Base-by-base conservation (phyloP, 2,329 filamentous ascomycete genomes). In the Chaetomiaceae sp. region DNA sequence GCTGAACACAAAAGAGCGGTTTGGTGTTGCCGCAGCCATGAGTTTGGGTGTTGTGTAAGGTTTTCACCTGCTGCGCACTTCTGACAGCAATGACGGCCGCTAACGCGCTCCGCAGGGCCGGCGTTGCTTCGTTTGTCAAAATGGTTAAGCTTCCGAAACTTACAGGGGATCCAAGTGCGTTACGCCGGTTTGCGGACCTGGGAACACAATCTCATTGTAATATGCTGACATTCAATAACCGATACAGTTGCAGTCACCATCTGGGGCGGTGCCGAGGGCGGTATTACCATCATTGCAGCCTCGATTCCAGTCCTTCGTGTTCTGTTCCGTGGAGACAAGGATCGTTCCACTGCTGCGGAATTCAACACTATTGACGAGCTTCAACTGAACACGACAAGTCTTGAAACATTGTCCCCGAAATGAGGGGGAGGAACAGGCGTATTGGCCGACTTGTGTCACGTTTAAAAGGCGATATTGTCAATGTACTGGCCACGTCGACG, bases 1-100 rank as follows among this genome's bases (percentile, higher is more conserved):
- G 1, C 39, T 63, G 53, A 58, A 52, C 29, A 55, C 32, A 19
- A 58, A 51, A 34, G 62, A 65, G 22, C 55, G 58, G 19, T 20
- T 63, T 5, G 60, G 61, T 4, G 56, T 61, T 9, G 57, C 57
- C 4, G 45, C 56, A 8, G 61, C 61, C 17, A 64, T 64, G 62
- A 62, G 62, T 33, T 58, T 64, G 34, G 62, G 62, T 1, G 17
- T 65, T 4, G 52, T 64, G 56, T 62, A 49, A n/a, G 50, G 17
- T 11, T 14, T 5, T 2, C 15, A 11, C 8, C 3, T 11, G 2
- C n/a, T 10, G 1, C 3, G 12, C 2, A 4, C 2, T 19, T 10
- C 22, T 24, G 22, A 20, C 19, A 2, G 4, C 8, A 36, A 15
- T 3, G 15, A 10, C 26, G 12, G 9, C n/a, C 27, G 20, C 47